These are phyloP conservation scores for Penicillium concentricum DNA, from an alignment of 2,329 filamentous ascomycete genomes.

Conservation along the genomic window DNA sequence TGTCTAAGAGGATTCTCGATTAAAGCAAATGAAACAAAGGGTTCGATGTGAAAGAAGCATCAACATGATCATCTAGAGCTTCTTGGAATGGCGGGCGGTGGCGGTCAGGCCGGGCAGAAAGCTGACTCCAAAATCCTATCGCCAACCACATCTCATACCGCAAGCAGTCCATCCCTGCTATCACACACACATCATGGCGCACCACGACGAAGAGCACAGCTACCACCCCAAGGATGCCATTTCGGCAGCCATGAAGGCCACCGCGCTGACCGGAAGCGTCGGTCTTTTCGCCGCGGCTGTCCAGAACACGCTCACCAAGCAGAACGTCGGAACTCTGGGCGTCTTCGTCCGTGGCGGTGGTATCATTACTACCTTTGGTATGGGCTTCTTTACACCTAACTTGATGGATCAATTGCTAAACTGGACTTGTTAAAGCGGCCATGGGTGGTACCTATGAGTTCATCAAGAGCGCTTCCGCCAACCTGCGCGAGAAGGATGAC, in stretches of 20 bases:
- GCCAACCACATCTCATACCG: conserved; percentile 25
- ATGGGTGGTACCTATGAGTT: conserved; percentile 77
- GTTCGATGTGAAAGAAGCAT: not conserved
- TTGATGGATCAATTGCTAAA: conserved; percentile 11
- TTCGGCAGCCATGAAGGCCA: conserved; percentile 63
- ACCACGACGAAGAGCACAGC: conserved; percentile 46
- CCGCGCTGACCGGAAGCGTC: conserved; percentile 62
- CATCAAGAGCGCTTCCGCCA: conserved; percentile 71
- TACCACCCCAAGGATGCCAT: conserved; percentile 78
- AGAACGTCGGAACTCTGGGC: conserved; percentile 77
- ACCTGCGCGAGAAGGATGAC: conserved; percentile 83
- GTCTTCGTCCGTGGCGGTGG: conserved; percentile 77
- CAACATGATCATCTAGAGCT: conserved; percentile 1
- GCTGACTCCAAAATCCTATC: conserved; percentile 28
- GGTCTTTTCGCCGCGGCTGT: conserved; percentile 74
- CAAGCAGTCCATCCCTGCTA: conserved; percentile 28
- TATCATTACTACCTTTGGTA: conserved; percentile 69
- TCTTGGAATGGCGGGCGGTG: conserved; percentile 7
- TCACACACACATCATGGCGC: conserved; percentile 48
- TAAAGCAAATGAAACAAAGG: not conserved
- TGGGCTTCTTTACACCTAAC: conserved; percentile 23
- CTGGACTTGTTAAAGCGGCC: conserved; percentile 53
- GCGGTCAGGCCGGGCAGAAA: conserved; percentile 31
- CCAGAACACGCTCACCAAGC: conserved; percentile 81
- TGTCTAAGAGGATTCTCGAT: not conserved